These are phyloP conservation scores for Hymenoscyphus albidus DNA, from an alignment of 2,329 filamentous ascomycete species.

Conservation along the genomic window DNA sequence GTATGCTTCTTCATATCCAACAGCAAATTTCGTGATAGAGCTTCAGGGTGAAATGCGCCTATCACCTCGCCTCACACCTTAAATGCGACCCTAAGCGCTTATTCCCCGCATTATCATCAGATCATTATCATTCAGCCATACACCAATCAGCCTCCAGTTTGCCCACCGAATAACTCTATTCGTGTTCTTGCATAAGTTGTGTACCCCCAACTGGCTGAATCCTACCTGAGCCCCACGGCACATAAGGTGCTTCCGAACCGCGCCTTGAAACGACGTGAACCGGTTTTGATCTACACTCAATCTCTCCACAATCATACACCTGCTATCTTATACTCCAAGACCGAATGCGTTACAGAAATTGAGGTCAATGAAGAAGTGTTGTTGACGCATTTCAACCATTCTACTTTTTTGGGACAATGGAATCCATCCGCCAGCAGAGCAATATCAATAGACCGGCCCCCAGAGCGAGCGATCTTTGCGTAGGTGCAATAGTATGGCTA, in stretches of 20 bases:
- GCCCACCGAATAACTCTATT: neutral
- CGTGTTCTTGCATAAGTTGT: neutral
- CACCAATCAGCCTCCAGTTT: neutral
- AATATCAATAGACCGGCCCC: neutral
- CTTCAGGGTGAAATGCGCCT: neutral
- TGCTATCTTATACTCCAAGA: neutral
- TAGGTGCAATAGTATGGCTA: constrained; percentile 23
- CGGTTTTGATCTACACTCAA: neutral
- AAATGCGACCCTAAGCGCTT: constrained; percentile 3
- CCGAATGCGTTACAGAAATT: neutral
- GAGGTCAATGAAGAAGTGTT: neutral
- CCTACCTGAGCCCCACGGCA: neutral
- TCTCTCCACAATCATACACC: neutral
- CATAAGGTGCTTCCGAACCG: neutral
- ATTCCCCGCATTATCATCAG: neutral
- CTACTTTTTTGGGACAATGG: neutral
- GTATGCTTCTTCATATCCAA: too few relatives aligned
- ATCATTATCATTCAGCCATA: neutral
- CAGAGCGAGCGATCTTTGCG: constrained; percentile 17
- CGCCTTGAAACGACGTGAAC: neutral
- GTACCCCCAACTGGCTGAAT: neutral
- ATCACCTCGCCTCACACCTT: neutral
- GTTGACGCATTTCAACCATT: neutral
- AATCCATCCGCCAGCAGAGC: neutral
- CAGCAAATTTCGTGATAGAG: neutral